phyloP scores from a whole-genome alignment of 2,329 filamentous ascomycete species.

The Drechslera avenae region DNA sequence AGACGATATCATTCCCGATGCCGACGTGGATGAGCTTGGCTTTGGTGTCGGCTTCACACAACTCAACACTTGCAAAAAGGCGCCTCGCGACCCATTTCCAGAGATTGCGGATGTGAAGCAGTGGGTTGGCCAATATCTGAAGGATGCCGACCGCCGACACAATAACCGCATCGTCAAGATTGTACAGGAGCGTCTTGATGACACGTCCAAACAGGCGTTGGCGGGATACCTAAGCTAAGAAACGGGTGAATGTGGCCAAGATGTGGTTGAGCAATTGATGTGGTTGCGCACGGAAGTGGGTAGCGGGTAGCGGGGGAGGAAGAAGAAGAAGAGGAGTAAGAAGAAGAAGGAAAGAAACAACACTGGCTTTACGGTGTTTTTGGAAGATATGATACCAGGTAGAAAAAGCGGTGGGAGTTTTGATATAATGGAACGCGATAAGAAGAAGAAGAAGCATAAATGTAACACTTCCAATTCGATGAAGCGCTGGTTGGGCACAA shows the following conservation, averaged over 20 bases:
- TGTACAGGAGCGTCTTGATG: conserved; percentile 69
- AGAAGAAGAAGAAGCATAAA: too few relatives aligned
- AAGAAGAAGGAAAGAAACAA: not conserved
- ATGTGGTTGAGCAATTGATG: not conserved
- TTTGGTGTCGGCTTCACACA: conserved; percentile 95
- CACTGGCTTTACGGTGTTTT: conserved; percentile 4
- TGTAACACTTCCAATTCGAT: too few relatives aligned
- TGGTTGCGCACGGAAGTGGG: not conserved
- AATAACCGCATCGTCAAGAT: conserved; percentile 72
- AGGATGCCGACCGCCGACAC: conserved; percentile 75
- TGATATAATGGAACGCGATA: not conserved
- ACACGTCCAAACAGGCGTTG: conserved; percentile 50
- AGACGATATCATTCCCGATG: conserved; percentile 79
- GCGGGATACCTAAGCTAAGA: conserved; percentile 33
- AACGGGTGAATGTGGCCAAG: not conserved
- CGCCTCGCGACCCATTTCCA: conserved; percentile 79
- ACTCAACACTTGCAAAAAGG: conserved; percentile 84
- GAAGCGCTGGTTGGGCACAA: too few relatives aligned
- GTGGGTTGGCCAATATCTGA: conserved; percentile 85
- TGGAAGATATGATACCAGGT: conserved; percentile 26
- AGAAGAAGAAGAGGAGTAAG: not conserved
- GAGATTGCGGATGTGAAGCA: conserved; percentile 77
- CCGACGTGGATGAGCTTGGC: conserved; percentile 91
- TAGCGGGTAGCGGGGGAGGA: not conserved
- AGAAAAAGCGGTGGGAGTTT: conserved; percentile 11